phyloP scores from a whole-genome alignment of 1,139 yeast species.

The Hyphopichia burtonii region DNA sequence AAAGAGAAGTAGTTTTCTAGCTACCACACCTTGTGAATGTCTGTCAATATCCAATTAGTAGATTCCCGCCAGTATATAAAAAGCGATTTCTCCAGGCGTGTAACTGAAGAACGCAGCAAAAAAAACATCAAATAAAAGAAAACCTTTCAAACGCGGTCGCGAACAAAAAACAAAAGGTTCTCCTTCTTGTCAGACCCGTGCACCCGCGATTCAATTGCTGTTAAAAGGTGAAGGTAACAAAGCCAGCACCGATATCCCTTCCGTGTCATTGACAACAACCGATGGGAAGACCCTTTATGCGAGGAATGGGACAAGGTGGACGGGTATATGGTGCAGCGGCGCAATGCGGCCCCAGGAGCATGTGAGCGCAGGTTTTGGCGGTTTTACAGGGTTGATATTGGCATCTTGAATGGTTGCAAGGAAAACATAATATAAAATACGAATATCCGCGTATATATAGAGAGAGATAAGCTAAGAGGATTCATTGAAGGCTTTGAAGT shows the following conservation, averaged over 20 bases:
- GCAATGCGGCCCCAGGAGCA: no score
- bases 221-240: not conserved
- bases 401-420: no score
- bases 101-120: not conserved
- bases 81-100: not conserved
- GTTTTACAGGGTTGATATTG: no score
- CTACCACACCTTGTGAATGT: no score
- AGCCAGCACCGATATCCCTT: not conserved
- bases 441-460: no score
- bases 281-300: not conserved
- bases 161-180: not conserved
- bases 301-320: no score
- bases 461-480: no score
- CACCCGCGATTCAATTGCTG: not conserved
- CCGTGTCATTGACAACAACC: not conserved
- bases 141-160: not conserved
- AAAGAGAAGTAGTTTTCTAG: not conserved
- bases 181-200: not conserved
- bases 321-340: no score
- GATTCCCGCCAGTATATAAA: not conserved
- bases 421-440: no score
- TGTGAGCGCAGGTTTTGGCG: no score
- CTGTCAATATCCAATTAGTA: not conserved
- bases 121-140: not conserved
- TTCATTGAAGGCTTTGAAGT: slow-evolving; percentile 1